phyloP scores from a whole-genome alignment of 192 early-diverging fungal genomes.

The Mortierella antarctica region DNA sequence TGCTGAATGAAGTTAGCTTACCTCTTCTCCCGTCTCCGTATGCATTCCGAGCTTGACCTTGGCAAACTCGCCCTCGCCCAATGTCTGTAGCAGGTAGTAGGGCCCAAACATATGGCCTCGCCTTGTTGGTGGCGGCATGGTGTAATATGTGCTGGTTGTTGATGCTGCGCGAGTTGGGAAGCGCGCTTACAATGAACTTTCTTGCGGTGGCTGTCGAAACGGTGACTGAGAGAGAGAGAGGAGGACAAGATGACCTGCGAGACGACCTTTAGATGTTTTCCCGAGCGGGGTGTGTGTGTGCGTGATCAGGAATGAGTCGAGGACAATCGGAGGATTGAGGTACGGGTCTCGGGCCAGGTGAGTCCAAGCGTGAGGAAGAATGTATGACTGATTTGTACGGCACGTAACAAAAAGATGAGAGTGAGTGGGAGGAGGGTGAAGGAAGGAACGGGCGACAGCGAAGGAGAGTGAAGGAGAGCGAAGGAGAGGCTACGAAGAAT shows the following conservation, averaged over 20 bases:
- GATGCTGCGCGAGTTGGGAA: not conserved
- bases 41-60: slow-evolving; percentile 99
- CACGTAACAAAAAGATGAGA: not conserved
- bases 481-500: not conserved
- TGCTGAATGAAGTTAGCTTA: slow-evolving; percentile 22
- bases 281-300: not conserved
- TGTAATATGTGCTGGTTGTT: slow-evolving; percentile 1
- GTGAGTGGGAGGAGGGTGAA: not conserved
- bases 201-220: not conserved
- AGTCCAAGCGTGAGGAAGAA: no score
- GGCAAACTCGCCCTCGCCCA: slow-evolving; percentile 98
- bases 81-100: slow-evolving; percentile 94
- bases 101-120: slow-evolving; percentile 84
- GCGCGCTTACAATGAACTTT: not conserved
- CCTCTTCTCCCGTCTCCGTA: slow-evolving; percentile 76
- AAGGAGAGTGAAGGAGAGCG: not conserved
- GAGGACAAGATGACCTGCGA: not conserved
- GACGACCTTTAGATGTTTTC: not conserved
- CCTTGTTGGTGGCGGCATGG: slow-evolving; percentile 49
- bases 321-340: not conserved
- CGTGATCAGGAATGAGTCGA: not conserved
- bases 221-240: not conserved
- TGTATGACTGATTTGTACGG: no score
- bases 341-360: no score
- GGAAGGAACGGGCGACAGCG: not conserved